These are phyloP conservation scores for Quercus engelmannii DNA, from an alignment of 306 rosid genomes.

Conservation along the genomic window DNA sequence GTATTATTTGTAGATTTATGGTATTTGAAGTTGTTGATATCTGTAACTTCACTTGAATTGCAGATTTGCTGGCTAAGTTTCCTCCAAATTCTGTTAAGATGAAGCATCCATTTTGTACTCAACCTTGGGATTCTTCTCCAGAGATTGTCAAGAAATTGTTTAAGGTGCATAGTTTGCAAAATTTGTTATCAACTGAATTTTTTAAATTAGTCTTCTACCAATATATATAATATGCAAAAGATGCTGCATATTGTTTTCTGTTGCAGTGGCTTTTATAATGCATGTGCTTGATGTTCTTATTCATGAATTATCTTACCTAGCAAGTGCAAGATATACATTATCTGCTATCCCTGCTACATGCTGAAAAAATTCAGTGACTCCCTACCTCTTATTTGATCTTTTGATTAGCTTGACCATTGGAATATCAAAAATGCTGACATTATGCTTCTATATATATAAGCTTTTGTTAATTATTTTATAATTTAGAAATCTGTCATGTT, in stretches of 20 bases:
- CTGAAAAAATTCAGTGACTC: background rate
- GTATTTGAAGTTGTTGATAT: conserved; percentile 16
- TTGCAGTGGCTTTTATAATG: background rate
- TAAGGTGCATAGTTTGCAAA: conserved; percentile 54
- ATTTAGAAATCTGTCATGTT: background rate
- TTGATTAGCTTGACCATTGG: background rate
- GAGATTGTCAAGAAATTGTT: conserved; percentile 81
- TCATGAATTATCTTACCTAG: background rate
- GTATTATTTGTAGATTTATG: conserved; percentile 6
- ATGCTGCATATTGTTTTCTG: background rate
- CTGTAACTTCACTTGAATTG: conserved; percentile 18
- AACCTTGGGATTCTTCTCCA: conserved; percentile 88
- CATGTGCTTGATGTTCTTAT: background rate
- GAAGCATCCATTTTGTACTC: conserved; percentile 83
- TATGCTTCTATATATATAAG: background rate
- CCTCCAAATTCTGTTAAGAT: conserved; percentile 84
- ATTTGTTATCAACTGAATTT: background rate
- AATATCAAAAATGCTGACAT: background rate
- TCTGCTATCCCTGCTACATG: background rate
- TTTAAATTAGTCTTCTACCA: background rate
- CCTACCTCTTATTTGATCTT: background rate
- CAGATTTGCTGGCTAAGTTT: conserved; percentile 77
- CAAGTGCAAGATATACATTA: background rate
- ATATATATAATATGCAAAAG: background rate
- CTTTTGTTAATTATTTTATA: background rate